Conservation (phyloP, 768 basidiomycete species). For the Mycena venus region DNA sequence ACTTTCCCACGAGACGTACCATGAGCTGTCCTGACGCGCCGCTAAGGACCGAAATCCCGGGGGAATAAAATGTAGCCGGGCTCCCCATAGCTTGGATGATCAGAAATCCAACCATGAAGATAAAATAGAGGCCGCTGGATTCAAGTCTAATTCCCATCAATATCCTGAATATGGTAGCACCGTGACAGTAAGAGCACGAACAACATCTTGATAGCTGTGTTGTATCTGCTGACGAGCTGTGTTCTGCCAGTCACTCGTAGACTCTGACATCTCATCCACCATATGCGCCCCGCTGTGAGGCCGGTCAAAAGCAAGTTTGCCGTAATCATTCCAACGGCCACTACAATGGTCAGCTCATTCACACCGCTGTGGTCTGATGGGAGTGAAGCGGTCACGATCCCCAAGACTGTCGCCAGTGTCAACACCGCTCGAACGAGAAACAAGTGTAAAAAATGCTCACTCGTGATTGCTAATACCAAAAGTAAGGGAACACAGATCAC, state of each 20-base stretch:
- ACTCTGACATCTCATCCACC: constrained; percentile 6
- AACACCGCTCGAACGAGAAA: neutral
- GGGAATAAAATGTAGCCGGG: neutral
- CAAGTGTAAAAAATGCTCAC: neutral
- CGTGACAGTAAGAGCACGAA: neutral
- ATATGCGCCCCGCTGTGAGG: constrained; percentile 8
- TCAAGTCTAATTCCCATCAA: neutral
- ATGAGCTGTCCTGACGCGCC: neutral
- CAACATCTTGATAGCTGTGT: constrained; percentile 6
- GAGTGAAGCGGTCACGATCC: too few species aligned
- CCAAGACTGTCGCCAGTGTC: neutral
- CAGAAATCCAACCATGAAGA: neutral
- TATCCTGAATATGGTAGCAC: neutral
- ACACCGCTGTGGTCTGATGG: neutral
- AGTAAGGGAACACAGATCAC: neutral
- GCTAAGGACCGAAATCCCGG: neutral
- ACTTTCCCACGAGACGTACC: neutral
- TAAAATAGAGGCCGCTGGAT: neutral
- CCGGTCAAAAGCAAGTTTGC: constrained; percentile 10
- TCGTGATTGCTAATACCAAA: neutral
- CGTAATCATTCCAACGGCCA: neutral
- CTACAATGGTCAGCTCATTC: neutral
- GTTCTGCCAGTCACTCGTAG: neutral
- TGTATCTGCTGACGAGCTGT: constrained; percentile 1
- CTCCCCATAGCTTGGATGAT: neutral